phyloP scores from a whole-genome alignment of 73 alveolate species.

The Tetrahymena thermophila region DNA sequence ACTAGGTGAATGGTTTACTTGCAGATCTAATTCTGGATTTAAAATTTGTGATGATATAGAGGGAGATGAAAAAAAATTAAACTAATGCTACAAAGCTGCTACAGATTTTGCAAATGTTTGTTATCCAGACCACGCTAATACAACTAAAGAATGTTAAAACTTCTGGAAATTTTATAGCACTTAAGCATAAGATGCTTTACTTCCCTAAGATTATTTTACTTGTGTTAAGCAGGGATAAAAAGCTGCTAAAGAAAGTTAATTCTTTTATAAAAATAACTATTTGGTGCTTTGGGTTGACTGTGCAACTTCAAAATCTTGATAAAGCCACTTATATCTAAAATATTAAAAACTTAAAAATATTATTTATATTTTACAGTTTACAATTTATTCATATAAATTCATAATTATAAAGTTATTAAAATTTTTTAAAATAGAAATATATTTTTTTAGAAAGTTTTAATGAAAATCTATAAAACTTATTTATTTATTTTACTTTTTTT shows the following conservation, averaged over 20 bases:
- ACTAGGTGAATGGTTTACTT: neutral
- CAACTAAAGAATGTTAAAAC: neutral
- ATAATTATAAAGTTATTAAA: no score
- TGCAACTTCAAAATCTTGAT: neutral
- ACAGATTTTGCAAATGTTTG: neutral
- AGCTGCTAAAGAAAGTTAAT: neutral
- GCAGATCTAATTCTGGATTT: neutral
- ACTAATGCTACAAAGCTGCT: neutral
- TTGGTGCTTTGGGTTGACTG: neutral
- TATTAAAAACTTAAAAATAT: neutral
- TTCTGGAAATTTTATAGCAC: neutral
- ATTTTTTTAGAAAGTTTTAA: no score
- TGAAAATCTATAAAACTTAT: no score
- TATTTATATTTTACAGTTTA: no score
- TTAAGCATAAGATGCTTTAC: neutral
- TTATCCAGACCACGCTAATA: neutral
- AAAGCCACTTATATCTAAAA: neutral
- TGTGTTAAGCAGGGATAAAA: neutral
- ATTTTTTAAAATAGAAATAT: no score
- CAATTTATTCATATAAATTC: no score
- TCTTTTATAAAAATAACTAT: neutral
- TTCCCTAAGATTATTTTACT: neutral
- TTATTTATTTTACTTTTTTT: no score
- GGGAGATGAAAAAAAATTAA: neutral
- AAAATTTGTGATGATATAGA: neutral